Evolutionary conservation across 2,329 filamentous ascomycete genomes (phyloP), one percentile per base, ranked within the genome.

Genomic region (Fusarium sororula): DNA sequence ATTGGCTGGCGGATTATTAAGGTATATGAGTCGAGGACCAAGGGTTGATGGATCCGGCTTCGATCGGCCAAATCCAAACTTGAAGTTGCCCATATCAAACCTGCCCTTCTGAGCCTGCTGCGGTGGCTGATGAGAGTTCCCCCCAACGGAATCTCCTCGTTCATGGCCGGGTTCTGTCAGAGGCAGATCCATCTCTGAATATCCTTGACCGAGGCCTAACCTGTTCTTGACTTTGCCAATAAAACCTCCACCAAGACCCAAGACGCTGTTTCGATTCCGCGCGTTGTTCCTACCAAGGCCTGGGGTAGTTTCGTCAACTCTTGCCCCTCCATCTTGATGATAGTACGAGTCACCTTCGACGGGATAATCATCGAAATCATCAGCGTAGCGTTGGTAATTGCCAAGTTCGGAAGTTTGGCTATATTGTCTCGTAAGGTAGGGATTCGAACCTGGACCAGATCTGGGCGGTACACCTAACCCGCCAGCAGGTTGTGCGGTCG

Each of bases 171-270:
- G 85, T 81, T 98, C 94, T 10, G 96, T 98, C 82, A 99, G 87
- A 20, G 96, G 96, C 62, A 99, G 87, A 81, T 99, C 96, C 96
- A 99, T 99, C 84, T 98, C 96, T 39, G 96, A 98, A 83, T 99
- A 98, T 72, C 92, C 89, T 77, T 93, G 89, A 28, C 90, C 92
- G 91, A 98, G 95, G 60, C 96, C 96, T 70, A 99, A 85, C 87
- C 93, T 94, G 81, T 93, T 95, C 86, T 97, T 98, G 47, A 96
- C 93, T 79, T 89, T 92, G 50, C 95, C 96, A 79, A 98, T 86
- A 70, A 98, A 85, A 24, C 96, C 95, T 70, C 96, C 95, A 70
- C 96, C 95, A 79, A 98, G 84, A 75, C 92, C 90, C 79, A 98
- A 84, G 59, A 98, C 93, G 83, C 95, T 98, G 81, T 97, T 98